Base-by-base conservation (phyloP, 2,329 filamentous ascomycete species). In the Trichoderma hamatum region DNA sequence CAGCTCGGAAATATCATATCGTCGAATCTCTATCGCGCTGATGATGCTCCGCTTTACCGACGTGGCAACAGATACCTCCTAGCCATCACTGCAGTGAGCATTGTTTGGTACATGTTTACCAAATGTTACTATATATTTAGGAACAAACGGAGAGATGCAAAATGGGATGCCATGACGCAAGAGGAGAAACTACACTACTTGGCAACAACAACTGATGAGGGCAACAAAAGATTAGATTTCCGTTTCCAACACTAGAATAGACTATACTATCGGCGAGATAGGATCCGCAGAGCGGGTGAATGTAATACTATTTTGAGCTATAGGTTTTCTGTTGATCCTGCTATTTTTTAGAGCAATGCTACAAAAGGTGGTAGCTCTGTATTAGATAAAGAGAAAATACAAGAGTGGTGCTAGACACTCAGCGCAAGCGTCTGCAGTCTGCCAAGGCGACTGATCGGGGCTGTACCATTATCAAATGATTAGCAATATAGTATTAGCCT, bases 201-300 rank as follows among this genome's bases (percentile, higher is more conserved):
- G 3, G 72, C 80, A 34, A 84, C 81, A 39, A 85, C 84, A 0
- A 82, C 76, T 3, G 85, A 88, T 70, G 79, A 86, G 73, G 86
- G 86, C 0, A 82, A 82, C 69, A 84, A 86, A 76, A 82, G 87
- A 73, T 74, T 86, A 65, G 85, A 88, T 71, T 88, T 87, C 73
- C 75, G 83, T 19, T 88, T 88, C 70, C 81, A 76, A 14, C 83
- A 84, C 71, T 85, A 78, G 58, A 54, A 16, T 54, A 54, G 51
- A 49, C 14, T 16, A 6, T 19, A 16, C 6, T 28, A 28, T 24
- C 51, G 21, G 5, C 13, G 24, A 6, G 24, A 28, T 19, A 28
- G 26, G 14, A 28, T 9, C n/a, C 2, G 10, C n/a, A 21, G 13
- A 24, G n/a, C 5, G 7, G 46, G 19, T 10, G n/a, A 49, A 49